Evolutionary conservation across 1,139 yeast species (phyloP), one percentile per base, ranked within the genome.

Genomic region (Yamadazyma trypodendri): DNA sequence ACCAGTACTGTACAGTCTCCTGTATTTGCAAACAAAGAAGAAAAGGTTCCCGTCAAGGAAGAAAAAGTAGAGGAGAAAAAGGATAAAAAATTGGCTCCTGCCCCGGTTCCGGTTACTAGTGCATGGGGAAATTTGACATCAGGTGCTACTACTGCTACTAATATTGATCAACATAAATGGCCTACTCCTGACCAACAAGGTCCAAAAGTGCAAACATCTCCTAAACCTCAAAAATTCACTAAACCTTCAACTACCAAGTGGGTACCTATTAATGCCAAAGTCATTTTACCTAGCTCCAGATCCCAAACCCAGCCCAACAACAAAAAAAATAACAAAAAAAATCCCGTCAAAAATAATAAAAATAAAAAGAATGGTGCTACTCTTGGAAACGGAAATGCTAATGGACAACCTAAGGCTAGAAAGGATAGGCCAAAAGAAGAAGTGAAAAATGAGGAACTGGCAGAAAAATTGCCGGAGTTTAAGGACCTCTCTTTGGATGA

Each of bases 201-300:
- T 34, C 49, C 48, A 21, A 24, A 29, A 25, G 33, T 33, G 29
- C 34, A 37, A 20, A 34, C 50, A 9, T 58, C 61, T 34, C 58
- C 65, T 15, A 59, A 66, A 16, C 66, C 63, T 38, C 75, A 75
- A 44, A 74, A 81, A 49, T 68, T 69, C 49, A 64, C 67, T 47
- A 77, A 69, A 48, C 73, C 85, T 25, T 79, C 82, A 46, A 79
- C 81, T 48, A 89, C 84, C 52, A 87, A 87, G 61, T 88, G 95
- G 95, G 84, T 86, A 32, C 95, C 95, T n/a, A 81, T 83, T 56
- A 77, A 79, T 38, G 94, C 92, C 22, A 77, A 83, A 45, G 82
- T 84, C 38, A 79, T 77, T 36, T 68, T 77, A 43, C 38, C 44
- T 28, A 63, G 58, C 44, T 54, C 66, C 11, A 47, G 49, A 42